phyloP scores from a whole-genome alignment of 2,329 filamentous ascomycete species.

The Colletotrichum incanum region DNA sequence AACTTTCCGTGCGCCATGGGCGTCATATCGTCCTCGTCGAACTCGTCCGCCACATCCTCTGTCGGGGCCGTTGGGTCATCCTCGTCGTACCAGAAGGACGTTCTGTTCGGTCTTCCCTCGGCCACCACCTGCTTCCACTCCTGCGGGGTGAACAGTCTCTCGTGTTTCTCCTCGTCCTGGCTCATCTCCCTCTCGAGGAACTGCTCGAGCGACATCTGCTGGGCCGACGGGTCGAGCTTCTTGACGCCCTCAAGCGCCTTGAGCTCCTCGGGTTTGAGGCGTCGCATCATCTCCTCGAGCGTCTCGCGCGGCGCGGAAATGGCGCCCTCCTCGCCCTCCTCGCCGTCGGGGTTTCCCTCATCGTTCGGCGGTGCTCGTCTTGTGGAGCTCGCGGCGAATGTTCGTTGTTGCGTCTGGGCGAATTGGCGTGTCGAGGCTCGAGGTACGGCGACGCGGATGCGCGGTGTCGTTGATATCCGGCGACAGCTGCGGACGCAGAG shows the following conservation, averaged over 20 bases:
- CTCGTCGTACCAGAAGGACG: constrained; percentile 65
- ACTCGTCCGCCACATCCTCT: constrained; percentile 71
- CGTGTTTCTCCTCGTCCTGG: constrained; percentile 28
- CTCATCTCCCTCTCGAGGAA: constrained; percentile 30
- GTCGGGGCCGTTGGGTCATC: constrained; percentile 64
- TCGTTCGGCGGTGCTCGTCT: constrained; percentile 42
- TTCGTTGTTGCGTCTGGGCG: constrained; percentile 44
- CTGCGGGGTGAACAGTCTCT: constrained; percentile 33
- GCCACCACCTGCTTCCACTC: constrained; percentile 45
- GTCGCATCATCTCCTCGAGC: constrained; percentile 37
- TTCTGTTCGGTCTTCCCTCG: constrained; percentile 52
- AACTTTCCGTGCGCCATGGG: constrained; percentile 88
- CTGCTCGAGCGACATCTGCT: constrained; percentile 36
- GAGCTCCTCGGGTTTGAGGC: constrained; percentile 41
- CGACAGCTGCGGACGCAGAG: constrained; percentile 54
- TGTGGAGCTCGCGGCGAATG: constrained; percentile 50
- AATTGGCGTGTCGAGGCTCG: constrained; percentile 25
- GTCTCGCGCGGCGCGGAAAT: constrained; percentile 16
- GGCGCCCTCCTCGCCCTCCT: constrained; percentile 44
- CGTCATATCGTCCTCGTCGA: constrained; percentile 87
- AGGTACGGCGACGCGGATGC: constrained; percentile 22
- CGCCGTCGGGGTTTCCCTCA: constrained; percentile 35
- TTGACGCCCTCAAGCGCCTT: constrained; percentile 50
- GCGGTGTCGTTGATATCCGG: constrained; percentile 45
- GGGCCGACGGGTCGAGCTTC: constrained; percentile 49